These are phyloP conservation scores for Celoporthe dispersa DNA, from an alignment of 2,329 filamentous ascomycete genomes.

Conservation along the genomic window DNA sequence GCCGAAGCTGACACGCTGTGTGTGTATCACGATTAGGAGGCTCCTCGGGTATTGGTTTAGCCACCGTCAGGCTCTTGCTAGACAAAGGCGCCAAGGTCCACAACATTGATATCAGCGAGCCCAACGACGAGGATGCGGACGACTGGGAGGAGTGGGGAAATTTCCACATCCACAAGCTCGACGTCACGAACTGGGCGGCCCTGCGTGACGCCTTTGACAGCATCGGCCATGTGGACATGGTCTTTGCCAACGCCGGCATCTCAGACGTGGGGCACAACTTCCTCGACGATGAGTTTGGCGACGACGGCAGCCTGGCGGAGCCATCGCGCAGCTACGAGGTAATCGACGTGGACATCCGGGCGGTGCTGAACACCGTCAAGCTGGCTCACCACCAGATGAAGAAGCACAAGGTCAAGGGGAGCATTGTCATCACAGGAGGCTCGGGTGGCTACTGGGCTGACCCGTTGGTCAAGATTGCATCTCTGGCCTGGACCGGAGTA, in stretches of 20 bases:
- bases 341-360: constrained; percentile 4
- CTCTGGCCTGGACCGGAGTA: constrained; percentile 9
- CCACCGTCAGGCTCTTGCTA: constrained; percentile 8
- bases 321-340: not conserved
- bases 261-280: constrained; percentile 15
- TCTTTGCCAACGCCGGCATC: constrained; percentile 13
- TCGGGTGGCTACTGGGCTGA: constrained; percentile 15
- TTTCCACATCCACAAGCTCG: not conserved
- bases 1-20: not conserved
- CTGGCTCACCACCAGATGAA: constrained; percentile 12
- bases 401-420: not conserved
- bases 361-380: constrained; percentile 16
- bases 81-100: constrained; percentile 11
- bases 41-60: constrained; percentile 10
- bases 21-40: not conserved
- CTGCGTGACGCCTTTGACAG: constrained; percentile 10
- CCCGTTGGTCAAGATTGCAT: constrained; percentile 10
- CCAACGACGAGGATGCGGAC: constrained; percentile 5
- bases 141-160: constrained; percentile 17
- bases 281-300: not conserved
- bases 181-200: constrained; percentile 8
- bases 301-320: not conserved
- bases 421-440: constrained; percentile 14
- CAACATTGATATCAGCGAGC: constrained; percentile 5
- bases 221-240: constrained; percentile 1